Evolutionary conservation across 495 filamentous ascomycete genomes (phyloP), one percentile per base, ranked within the genome.

Genomic region (Tuber aestivum): DNA sequence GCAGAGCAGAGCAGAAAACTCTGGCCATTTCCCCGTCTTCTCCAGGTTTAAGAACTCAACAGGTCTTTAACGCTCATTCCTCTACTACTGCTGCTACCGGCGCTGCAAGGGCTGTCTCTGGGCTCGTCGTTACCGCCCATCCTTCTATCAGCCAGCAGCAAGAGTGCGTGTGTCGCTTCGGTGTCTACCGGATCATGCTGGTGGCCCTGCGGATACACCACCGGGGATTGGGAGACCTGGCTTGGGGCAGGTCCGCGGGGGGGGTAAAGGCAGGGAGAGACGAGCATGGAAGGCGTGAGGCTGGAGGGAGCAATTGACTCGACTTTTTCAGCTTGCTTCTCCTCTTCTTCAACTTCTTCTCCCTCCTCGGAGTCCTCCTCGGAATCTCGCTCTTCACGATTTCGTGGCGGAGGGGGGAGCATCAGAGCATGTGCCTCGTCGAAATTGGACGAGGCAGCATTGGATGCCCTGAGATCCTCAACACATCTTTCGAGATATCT

Each of bases 401-500:
- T 75, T 10, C n/a, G 27, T 41, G 69, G 40, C 32, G 45, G 50
- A 65, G 68, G 68, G 37, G 65, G 80, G 20, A 74, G 77, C 21
- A 77, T 80, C 38, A 74, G 80, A 74, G 73, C 73, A 44, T 79
- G 37, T 48, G 80, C 81, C 14, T 74, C 81, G 41, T 80, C 35
- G 35, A n/a, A 69, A n/a, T 18, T 40, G 21, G 69, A 78, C 5
- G 68, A 75, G 38, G 76, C 80, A 12, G 72, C 83, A 81, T 85
- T 89, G 21, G 87, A 89, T 12, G 86, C 89, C 81, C 97, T 94
- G 44, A 98, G 86, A 77, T 95, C 92, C 21, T 87, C 83, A 37
- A 98, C 91, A 83, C 95, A 98, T 83, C 92, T 89, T 82, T 99
- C 93, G 2, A 99, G 89, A 80, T 99, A 99, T 76, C 92, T 92